A percentile compares a stretch with the other conserved stretches of the same genome.
Evolutionary conservation across 805 yeast species (phyloP).

Genomic region (Metschnikowia colocasiae): DNA sequence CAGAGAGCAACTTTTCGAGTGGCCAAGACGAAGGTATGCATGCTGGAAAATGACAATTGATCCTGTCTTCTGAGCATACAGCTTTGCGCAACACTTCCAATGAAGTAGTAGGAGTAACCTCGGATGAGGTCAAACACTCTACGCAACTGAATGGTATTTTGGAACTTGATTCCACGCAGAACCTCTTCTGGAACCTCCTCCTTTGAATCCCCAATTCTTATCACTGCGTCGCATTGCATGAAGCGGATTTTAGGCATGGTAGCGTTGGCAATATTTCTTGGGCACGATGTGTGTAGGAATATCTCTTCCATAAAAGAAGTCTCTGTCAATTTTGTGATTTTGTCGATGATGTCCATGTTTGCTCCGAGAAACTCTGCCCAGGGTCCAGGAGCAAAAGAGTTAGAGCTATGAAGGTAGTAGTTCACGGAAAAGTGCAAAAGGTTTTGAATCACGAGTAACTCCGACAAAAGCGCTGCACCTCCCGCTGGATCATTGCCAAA

Average conservation of each 20-base stretch:
- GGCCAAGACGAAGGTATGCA: conserved; percentile 31
- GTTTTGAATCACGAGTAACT: conserved; percentile 39
- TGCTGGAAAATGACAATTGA: conserved; percentile 12
- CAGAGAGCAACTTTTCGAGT: conserved; percentile 30
- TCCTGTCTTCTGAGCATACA: conserved; percentile 51
- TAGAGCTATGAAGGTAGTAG: conserved; percentile 31
- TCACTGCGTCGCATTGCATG: not conserved
- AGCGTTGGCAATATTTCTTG: not conserved
- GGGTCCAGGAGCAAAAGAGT: not conserved
- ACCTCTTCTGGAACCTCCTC: conserved; percentile 12
- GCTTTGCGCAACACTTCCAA: conserved; percentile 35
- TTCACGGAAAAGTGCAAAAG: conserved; percentile 33
- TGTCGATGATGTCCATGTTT: conserved; percentile 27
- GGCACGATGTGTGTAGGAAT: conserved; percentile 37
- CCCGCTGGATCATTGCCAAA: conserved; percentile 24
- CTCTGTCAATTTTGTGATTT: conserved; percentile 45
- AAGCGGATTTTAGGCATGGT: conserved; percentile 2
- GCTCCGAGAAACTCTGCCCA: conserved; percentile 4
- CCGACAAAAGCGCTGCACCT: conserved; percentile 33
- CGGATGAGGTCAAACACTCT: not conserved
- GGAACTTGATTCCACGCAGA: conserved; percentile 50
- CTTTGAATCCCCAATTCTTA: not conserved
- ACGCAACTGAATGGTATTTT: conserved; percentile 58
- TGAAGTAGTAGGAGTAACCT: conserved; percentile 1
- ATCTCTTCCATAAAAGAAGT: conserved; percentile 58